Base-by-base conservation (phyloP, 129 eudicot genomes). In the carrot (Daucus carota) region DNA sequence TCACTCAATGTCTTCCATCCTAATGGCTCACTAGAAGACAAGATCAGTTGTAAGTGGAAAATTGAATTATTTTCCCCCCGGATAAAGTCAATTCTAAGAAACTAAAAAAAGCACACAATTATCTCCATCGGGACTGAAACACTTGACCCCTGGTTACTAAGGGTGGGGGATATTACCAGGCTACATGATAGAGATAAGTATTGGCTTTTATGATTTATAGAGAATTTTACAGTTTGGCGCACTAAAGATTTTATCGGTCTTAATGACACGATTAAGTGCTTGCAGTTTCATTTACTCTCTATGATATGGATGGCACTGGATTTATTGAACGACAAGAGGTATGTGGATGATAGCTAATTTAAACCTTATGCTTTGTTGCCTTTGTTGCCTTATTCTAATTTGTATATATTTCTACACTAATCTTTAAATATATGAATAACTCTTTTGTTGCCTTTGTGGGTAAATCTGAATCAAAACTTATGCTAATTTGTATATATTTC, bases 291-390 rank as follows among this genome's bases (percentile, higher is more conserved):
- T 94, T 94, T 85, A 94, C 82, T 87, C 96, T 94, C 38, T 91
- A 94, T 82, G 97, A 94, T 76, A 44, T 94, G 96, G 99, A 94
- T 66, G 96, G 89, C 81, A 94, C 99, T n/a, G 99, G 99, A 77
- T 91, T 83, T 81, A 94, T 94, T 60, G 99, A 94, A 78, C 93
- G 99, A 28, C 96, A 94, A 62, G 99, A 94, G 99, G 99, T 91
- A 89, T 63, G 70, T 77, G 41, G 62, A 33, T 68, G 50, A 52
- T 71, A 71, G 20, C 32, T 71, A 34, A 40, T 42, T 22, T 0
- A 18, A 29, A 34, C 31, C 29, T 17, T 54, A 22, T n/a, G 29
- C n/a, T n/a, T n/a, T n/a, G n/a, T n/a, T n/a, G n/a, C n/a, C n/a
- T n/a, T n/a, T n/a, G n/a, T n/a, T n/a, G n/a, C n/a, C n/a, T n/a